phyloP scores from a whole-genome alignment of 257 asterid species.

The Apocynum venetum region DNA sequence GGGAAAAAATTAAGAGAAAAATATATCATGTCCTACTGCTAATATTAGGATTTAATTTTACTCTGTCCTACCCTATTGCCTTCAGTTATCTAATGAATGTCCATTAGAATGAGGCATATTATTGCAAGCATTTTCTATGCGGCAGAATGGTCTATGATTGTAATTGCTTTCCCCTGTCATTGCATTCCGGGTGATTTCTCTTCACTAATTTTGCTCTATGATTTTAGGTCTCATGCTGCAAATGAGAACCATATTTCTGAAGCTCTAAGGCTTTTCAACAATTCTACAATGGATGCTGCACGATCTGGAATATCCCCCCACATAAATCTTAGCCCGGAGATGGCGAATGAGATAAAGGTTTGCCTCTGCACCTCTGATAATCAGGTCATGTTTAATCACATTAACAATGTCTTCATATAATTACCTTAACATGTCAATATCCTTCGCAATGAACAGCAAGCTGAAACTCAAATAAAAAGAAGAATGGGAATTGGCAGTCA shows the following conservation, averaged over 20 bases:
- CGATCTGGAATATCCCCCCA: constrained; percentile 83
- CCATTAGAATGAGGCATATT: not conserved
- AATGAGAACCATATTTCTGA: constrained; percentile 80
- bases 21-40: not conserved
- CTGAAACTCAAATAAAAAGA: constrained; percentile 89
- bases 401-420: not conserved
- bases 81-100: not conserved
- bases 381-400: not conserved
- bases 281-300: constrained; percentile 95
- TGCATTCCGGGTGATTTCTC: constrained; percentile 12
- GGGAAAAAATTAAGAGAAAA: not conserved
- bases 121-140: not conserved
- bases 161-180: not conserved
- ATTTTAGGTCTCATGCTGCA: constrained; percentile 64
- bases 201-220: constrained; percentile 13
- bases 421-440: not conserved
- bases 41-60: not conserved
- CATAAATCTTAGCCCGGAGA: constrained; percentile 77
- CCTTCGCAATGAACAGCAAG: constrained; percentile 53
- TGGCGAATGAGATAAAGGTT: constrained; percentile 90
- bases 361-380: not conserved
- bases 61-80: not conserved
- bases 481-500: constrained; percentile 96
- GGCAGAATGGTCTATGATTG: not conserved
- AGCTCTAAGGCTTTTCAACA: constrained; percentile 84